phyloP scores from a whole-genome alignment of 2,329 filamentous ascomycete species.

The Keithomyces neogunnii region DNA sequence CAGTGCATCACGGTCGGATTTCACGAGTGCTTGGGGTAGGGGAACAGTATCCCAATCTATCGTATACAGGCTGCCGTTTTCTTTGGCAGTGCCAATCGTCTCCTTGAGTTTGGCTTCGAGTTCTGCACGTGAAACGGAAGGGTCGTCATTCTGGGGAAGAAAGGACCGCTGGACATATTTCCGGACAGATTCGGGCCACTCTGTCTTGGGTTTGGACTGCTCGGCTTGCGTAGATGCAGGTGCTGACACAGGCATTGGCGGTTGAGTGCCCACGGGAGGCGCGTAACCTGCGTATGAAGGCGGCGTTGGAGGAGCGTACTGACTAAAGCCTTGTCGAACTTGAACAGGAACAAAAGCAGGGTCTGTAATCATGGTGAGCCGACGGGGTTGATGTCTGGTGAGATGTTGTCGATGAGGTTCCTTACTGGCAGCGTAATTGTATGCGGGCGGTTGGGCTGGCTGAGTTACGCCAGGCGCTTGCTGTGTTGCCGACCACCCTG shows the following conservation, averaged over 20 bases:
- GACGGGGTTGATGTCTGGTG: neutral
- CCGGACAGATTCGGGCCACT: constrained; percentile 77
- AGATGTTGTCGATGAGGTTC: constrained; percentile 6
- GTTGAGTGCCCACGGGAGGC: constrained; percentile 20
- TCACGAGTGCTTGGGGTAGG: constrained; percentile 76
- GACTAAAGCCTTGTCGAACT: constrained; percentile 51
- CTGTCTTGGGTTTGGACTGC: constrained; percentile 51
- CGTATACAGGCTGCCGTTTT: constrained; percentile 59
- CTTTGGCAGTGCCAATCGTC: constrained; percentile 75
- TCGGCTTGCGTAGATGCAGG: constrained; percentile 16
- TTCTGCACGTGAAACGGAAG: constrained; percentile 54
- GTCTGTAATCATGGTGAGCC: constrained; percentile 24
- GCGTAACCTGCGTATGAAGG: constrained; percentile 22
- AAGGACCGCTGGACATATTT: constrained; percentile 87
- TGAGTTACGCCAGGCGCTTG: constrained; percentile 33
- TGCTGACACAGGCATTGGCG: constrained; percentile 10
- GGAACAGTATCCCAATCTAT: constrained; percentile 80
- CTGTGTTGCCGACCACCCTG: constrained; percentile 27
- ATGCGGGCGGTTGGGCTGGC: constrained; percentile 24
- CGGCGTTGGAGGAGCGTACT: constrained; percentile 30
- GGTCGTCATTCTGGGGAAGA: constrained; percentile 59
- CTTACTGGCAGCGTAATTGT: constrained; percentile 32
- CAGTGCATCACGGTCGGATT: constrained; percentile 54
- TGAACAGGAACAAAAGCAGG: constrained; percentile 54
- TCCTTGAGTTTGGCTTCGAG: constrained; percentile 80